A percentile compares a stretch with the other conserved stretches of the same genome.
These are phyloP conservation scores for Fusarium burgessii DNA, from an alignment of 2,329 filamentous ascomycete species.

Conservation along the genomic window DNA sequence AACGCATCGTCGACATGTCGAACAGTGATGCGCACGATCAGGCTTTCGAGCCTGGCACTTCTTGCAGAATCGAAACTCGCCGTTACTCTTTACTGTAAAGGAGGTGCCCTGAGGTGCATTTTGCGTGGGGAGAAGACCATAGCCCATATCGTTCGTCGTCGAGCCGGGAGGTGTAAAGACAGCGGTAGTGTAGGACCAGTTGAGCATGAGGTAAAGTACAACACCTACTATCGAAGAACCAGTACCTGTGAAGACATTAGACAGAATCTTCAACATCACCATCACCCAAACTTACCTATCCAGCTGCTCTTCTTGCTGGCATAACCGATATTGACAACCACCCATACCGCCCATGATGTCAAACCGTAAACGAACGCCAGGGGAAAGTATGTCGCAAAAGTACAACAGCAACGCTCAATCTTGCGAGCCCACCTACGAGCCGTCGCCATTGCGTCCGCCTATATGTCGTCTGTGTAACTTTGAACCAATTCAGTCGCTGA, in stretches of 20 bases:
- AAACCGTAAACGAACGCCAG: slow-evolving; percentile 88
- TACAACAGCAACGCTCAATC: slow-evolving; percentile 86
- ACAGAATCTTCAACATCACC: not conserved
- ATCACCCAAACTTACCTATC: slow-evolving; percentile 62
- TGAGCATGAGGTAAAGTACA: slow-evolving; percentile 80
- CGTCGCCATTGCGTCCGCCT: slow-evolving; percentile 54
- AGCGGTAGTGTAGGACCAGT: slow-evolving; percentile 90
- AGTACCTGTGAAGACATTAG: slow-evolving; percentile 56
- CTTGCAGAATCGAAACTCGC: slow-evolving; percentile 91
- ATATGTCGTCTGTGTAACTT: not conserved
- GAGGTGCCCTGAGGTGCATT: slow-evolving; percentile 72
- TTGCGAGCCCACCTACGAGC: slow-evolving; percentile 74
- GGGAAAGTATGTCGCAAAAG: slow-evolving; percentile 84
- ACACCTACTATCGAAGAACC: slow-evolving; percentile 73
- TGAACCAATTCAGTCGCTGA: slow-evolving; percentile 5
- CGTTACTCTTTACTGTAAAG: slow-evolving; percentile 92
- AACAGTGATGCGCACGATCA: slow-evolving; percentile 96
- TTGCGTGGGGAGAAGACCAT: slow-evolving; percentile 82
- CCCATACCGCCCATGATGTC: slow-evolving; percentile 95
- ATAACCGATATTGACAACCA: slow-evolving; percentile 79
- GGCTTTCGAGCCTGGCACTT: slow-evolving; percentile 96
- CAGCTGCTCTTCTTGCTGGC: slow-evolving; percentile 64
- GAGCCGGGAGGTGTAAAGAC: slow-evolving; percentile 92
- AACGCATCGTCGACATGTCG: slow-evolving; percentile 91
- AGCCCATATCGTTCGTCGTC: slow-evolving; percentile 74